Evolutionary conservation across 139 green algal species (phyloP).

Genomic region (Chlorella sp.): DNA sequence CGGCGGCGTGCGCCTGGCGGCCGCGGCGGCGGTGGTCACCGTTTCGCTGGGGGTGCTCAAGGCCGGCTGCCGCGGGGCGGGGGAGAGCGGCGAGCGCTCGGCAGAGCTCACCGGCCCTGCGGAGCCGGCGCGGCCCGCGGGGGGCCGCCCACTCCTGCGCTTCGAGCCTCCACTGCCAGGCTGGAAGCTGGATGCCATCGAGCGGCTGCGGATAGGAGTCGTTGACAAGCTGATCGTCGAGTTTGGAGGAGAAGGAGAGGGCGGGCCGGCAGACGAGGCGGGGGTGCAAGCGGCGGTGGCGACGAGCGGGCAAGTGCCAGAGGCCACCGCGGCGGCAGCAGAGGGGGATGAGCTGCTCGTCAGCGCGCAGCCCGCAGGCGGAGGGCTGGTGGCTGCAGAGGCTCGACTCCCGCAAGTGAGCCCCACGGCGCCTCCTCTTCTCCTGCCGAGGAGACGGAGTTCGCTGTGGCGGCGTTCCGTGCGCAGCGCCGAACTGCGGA

Average conservation of each 20-base stretch:
- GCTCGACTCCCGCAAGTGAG: no score
- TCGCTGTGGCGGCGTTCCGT: constrained; percentile 8
- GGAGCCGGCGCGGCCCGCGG: no score
- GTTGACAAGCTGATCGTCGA: constrained; percentile 41
- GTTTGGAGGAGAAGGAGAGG: not conserved
- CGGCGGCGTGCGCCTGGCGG: constrained; percentile 9
- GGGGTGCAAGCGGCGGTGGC: not conserved
- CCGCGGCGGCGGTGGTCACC: constrained; percentile 41
- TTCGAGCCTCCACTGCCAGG: constrained; percentile 36
- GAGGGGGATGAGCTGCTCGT: no score
- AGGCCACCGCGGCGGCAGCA: not conserved
- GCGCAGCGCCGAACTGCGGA: constrained; percentile 19
- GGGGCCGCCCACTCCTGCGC: no score
- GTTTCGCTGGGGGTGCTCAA: constrained; percentile 48
- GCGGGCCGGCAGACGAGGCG: not conserved
- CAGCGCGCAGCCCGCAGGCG: no score
- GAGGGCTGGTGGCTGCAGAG: no score
- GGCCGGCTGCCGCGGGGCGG: constrained; percentile 24
- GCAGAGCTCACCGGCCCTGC: no score
- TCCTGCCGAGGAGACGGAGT: no score
- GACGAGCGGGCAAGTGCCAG: not conserved
- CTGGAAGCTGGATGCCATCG: constrained; percentile 22
- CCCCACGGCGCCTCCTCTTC: no score
- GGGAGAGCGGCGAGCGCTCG: no score
- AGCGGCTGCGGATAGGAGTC: constrained; percentile 19